Evolutionary conservation across 2,329 filamentous ascomycete species (phyloP), one percentile per base, ranked within the genome.

Genomic region (Knoxdaviesia capensis): DNA sequence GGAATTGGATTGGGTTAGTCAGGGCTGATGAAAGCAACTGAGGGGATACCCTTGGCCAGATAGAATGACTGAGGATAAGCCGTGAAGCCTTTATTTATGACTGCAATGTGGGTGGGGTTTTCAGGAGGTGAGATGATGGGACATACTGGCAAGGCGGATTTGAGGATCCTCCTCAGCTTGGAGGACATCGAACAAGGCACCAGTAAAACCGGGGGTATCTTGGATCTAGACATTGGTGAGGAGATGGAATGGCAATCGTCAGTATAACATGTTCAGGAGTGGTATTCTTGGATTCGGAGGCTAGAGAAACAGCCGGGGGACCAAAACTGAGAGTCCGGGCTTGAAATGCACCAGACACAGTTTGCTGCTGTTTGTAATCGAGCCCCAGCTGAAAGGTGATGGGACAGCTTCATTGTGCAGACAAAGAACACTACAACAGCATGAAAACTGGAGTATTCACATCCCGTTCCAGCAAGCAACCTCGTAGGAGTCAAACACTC

Each of bases 181-280:
- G 52, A 96, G 68, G 54, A 98, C 86, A 57, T 92, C 84, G 54
- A 94, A 69, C 48, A 96, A 75, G 52, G 84, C 83, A 60, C 90
- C 83, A 57, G 83, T 80, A 61, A 98, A 96, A 50, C 87, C 87
- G 47, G 81, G 69, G 60, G 87, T 79, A 52, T 84, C 77, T 66
- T 96, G 88, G 57, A 90, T 85, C 86, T 94, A 56, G 35, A 46
- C 44, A 32, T 31, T n/a, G n/a, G n/a, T n/a, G n/a, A n/a, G n/a
- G n/a, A n/a, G n/a, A n/a, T n/a, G n/a, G n/a, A n/a, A n/a, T n/a
- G n/a, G n/a, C n/a, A n/a, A n/a, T n/a, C n/a, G n/a, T n/a, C n/a
- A n/a, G n/a, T n/a, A n/a, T 29, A 30, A 43, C 32, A 45, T 43
- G 49, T 36, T 41, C 32, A 41, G 46, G 20, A 11, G 28, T 35